Conservation (phyloP, 148 eudicot genomes). For the Rhododendron williamsianum region DNA sequence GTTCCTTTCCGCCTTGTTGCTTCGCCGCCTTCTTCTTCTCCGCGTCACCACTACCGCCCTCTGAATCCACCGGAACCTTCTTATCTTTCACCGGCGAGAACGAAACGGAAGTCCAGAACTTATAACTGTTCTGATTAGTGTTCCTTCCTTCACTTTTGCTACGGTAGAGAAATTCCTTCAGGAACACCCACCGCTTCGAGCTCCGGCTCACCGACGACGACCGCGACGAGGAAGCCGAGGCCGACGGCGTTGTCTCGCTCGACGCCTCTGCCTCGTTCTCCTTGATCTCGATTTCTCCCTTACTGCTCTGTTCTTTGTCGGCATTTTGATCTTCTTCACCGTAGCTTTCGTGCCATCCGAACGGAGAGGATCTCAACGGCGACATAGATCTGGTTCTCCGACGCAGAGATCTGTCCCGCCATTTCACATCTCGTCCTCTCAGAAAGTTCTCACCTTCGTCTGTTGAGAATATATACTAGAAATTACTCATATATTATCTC, state of each 20-base stretch:
- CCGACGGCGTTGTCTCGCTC: slow-evolving; percentile 39
- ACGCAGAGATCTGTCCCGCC: slow-evolving; percentile 50
- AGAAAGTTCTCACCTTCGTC: slow-evolving; percentile 6
- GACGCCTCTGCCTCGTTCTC: slow-evolving; percentile 17
- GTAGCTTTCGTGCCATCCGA: slow-evolving; percentile 22
- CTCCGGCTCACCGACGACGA: slow-evolving; percentile 74
- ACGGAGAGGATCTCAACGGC: slow-evolving; percentile 49
- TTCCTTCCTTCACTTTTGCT: slow-evolving; percentile 88
- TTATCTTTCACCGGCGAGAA: slow-evolving; percentile 55
- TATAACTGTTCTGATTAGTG: slow-evolving; percentile 26
- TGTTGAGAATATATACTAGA: neutral
- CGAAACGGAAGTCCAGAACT: slow-evolving; percentile 68
- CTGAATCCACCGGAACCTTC: slow-evolving; percentile 21
- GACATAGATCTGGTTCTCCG: slow-evolving; percentile 77
- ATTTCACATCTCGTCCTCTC: slow-evolving; percentile 48
- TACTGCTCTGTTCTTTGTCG: neutral
- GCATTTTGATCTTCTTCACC: slow-evolving; percentile 1
- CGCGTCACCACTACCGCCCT: neutral
- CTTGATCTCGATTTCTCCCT: slow-evolving; percentile 4
- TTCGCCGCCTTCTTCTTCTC: slow-evolving; percentile 11
- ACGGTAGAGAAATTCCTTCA: slow-evolving; percentile 74
- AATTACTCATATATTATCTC: neutral
- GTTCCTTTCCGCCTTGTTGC: neutral
- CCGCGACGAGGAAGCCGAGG: slow-evolving; percentile 67
- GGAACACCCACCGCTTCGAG: slow-evolving; percentile 78